Evolutionary conservation across 208 protist species (phyloP), one percentile per base, ranked within the genome.

Genomic region (Entamoeba invadens): DNA sequence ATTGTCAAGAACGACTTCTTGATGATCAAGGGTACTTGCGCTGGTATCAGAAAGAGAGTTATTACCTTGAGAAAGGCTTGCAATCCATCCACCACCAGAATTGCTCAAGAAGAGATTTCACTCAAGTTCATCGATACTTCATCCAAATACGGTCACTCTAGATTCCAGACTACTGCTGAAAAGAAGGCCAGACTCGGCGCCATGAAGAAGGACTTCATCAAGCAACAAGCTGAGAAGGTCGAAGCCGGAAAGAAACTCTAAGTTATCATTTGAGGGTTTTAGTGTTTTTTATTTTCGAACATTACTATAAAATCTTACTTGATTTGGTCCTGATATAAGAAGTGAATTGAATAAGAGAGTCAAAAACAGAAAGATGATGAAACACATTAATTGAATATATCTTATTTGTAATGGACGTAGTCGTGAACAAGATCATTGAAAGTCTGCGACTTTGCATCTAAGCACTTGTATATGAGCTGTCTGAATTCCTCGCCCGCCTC

Each of bases 91-190:
- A 98, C 97, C 44, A 94, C 93, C 35, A 96, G 98, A 93, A 93
- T 94, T 68, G 96, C 97, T 44, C 96, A 96, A 93, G 98, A 99
- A 96, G 96, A 98, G 96, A 98, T 98, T 95, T 92, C 77, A 31
- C 95, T 98, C 94, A 99, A 99, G 97, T 99, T 99, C 97, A 99
- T 99, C 96, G 98, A 99, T 96, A 99, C 99, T 57, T 98, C 98
- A 45, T 98, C 97, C 94, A 99, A 99, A 97, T 97, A 99, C 44
- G 99, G 99, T 93, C 98, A 99, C 96, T 98, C 98, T 95, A 97
- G 98, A 94, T 99, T 99, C 98, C 98, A 99, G 97, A 99, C 98
- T 68, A 93, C 96, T 91, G 97, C 97, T 92, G 99, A 99, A 97
- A 99, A 99, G 97, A 96, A 38, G 2, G 57, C 47, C 46, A 92